Percentiles rank a stretch among this genome's conserved stretches.
Conservation (phyloP, 2,329 filamentous ascomycete genomes). For the Conoideocrella luteorostrata region DNA sequence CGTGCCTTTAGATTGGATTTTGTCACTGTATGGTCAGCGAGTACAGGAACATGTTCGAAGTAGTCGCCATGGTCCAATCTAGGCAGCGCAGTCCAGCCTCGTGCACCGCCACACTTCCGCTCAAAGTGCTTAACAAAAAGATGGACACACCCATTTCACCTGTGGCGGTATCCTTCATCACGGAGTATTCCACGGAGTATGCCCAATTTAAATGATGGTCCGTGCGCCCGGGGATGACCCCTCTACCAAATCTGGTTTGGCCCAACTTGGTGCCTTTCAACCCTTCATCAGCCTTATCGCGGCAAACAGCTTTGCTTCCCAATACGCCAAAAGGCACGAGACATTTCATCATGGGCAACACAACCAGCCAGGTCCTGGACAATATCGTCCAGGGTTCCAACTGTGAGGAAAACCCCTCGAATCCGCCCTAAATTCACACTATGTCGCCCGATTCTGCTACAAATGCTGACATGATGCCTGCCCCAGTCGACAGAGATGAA, state of each 20-base stretch:
- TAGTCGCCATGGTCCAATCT: slow-evolving; percentile 76
- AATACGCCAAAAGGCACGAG: not conserved
- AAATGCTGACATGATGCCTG: slow-evolving; percentile 10
- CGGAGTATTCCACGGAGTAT: too few species aligned
- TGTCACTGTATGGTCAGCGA: slow-evolving; percentile 92
- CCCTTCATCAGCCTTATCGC: slow-evolving; percentile 1
- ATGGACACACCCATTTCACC: too few species aligned
- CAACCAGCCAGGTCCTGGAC: slow-evolving; percentile 72
- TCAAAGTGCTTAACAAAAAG: too few species aligned
- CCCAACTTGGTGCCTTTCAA: not conserved
- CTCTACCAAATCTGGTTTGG: not conserved
- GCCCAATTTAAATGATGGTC: slow-evolving; percentile 11
- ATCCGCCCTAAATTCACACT: too few species aligned
- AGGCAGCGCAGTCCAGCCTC: slow-evolving; percentile 45
- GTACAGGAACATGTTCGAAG: slow-evolving; percentile 98
- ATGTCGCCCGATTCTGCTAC: slow-evolving; percentile 5
- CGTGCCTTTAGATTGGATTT: too few species aligned
- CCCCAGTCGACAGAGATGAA: slow-evolving; percentile 87
- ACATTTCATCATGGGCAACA: slow-evolving; percentile 56
- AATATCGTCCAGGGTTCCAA: slow-evolving; percentile 95
- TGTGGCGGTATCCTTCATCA: too few species aligned
- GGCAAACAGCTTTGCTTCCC: too few species aligned
- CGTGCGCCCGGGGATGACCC: slow-evolving; percentile 10
- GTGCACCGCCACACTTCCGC: too few species aligned
- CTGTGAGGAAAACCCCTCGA: slow-evolving; percentile 56